Evolutionary conservation across 345 rosid species (phyloP).

Genomic region (Cardamine chenopodiifolia): DNA sequence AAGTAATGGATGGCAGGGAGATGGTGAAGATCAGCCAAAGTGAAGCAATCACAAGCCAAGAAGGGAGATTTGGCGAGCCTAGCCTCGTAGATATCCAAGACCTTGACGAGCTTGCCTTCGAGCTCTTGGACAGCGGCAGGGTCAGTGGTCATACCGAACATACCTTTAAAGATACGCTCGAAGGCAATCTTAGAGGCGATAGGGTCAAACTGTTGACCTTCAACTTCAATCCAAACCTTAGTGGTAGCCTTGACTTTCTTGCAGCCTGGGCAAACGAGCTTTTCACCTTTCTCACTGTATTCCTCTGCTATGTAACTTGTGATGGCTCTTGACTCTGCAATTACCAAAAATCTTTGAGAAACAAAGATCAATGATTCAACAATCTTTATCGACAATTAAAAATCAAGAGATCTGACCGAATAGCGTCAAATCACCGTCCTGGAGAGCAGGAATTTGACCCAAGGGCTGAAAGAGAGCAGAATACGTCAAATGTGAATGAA

Average conservation of each 20-base stretch:
- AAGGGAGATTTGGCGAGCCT: slow-evolving; percentile 42
- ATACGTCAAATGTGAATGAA: not conserved
- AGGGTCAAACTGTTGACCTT: slow-evolving; percentile 48
- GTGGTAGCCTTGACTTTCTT: slow-evolving; percentile 31
- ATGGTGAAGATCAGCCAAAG: slow-evolving; percentile 56
- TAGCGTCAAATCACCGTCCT: slow-evolving; percentile 46
- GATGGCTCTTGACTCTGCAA: slow-evolving; percentile 56
- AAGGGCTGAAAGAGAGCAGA: slow-evolving; percentile 44
- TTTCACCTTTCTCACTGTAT: slow-evolving; percentile 37
- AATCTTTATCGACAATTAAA: not conserved
- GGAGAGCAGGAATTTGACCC: slow-evolving; percentile 50
- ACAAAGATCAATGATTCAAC: not conserved
- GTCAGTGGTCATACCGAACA: slow-evolving; percentile 42
- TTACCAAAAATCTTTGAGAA: not conserved
- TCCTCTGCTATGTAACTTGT: slow-evolving; percentile 47
- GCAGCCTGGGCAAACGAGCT: slow-evolving; percentile 36
- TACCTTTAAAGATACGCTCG: slow-evolving; percentile 45
- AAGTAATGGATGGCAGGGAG: slow-evolving; percentile 46
- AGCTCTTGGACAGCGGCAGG: slow-evolving; percentile 38
- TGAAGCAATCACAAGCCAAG: slow-evolving; percentile 49
- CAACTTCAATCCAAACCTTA: slow-evolving; percentile 50
- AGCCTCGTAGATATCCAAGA: slow-evolving; percentile 56
- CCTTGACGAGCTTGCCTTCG: slow-evolving; percentile 41
- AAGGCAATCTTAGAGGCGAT: slow-evolving; percentile 31
- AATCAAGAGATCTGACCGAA: slow-evolving; percentile 40